A percentile compares a stretch with the other conserved stretches of the same genome.
Evolutionary conservation across 805 yeast species (phyloP).

Genomic region (Myxozyma monticola): DNA sequence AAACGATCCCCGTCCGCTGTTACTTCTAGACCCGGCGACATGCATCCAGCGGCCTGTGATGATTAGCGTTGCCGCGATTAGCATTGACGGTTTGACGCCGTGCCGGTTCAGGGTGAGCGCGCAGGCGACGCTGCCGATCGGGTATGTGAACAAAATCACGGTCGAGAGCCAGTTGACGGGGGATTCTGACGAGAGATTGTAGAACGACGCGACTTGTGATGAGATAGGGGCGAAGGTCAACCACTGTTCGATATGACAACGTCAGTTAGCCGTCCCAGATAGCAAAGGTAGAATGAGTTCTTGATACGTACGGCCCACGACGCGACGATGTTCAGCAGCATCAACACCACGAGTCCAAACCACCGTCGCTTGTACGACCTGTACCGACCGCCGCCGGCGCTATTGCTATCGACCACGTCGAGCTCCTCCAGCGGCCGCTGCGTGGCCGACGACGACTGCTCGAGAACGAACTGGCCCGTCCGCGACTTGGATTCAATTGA

Average conservation of each 20-base stretch:
- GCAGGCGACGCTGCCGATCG: conserved; percentile 34
- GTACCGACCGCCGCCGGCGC: no score
- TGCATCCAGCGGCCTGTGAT: conserved; percentile 38
- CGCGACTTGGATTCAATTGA: no score
- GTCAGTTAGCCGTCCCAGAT: neutral
- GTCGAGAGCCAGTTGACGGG: conserved; percentile 41
- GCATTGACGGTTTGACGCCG: conserved; percentile 33
- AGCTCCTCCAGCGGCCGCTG: no score
- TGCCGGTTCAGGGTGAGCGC: conserved; percentile 32
- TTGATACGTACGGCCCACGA: conserved; percentile 37
- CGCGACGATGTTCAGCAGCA: conserved; percentile 35
- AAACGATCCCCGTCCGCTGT: conserved; percentile 28
- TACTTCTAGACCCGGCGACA: conserved; percentile 35
- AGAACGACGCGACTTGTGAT: conserved; percentile 31
- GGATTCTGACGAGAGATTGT: conserved; percentile 29
- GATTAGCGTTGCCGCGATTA: conserved; percentile 32
- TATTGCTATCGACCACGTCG: no score
- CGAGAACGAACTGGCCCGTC: no score
- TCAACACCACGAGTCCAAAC: conserved; percentile 37
- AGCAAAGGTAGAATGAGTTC: neutral
- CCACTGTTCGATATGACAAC: conserved; percentile 34
- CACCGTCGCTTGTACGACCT: conserved; percentile 38
- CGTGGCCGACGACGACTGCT: no score
- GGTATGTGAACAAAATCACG: conserved; percentile 37
- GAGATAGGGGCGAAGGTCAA: conserved; percentile 39